Evolutionary conservation across 139 green algal species (phyloP).

Genomic region (Coccomyxa sp.): DNA sequence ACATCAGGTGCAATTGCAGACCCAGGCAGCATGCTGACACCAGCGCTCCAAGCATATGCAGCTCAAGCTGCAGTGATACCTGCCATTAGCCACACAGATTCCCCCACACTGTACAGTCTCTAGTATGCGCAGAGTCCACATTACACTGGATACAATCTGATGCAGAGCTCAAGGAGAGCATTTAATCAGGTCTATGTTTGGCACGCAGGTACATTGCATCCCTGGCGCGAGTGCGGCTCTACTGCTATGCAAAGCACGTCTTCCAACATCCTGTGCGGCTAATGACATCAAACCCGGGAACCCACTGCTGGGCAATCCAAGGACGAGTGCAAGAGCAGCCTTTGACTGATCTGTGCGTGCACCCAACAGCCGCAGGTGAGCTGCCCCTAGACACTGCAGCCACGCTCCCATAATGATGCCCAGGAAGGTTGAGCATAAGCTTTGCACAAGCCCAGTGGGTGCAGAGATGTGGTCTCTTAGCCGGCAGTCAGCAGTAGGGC

Average conservation of each 20-base stretch:
- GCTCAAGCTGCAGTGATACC: neutral
- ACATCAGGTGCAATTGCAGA: no score
- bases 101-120: no score
- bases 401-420: no score
- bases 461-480: no score
- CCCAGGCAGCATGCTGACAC: neutral
- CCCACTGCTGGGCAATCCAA: constrained; percentile 88
- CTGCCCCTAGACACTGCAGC: no score
- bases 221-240: constrained; percentile 81
- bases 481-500: no score
- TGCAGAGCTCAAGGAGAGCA: no score
- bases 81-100: neutral
- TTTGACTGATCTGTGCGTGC: constrained; percentile 99
- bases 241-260: constrained; percentile 98
- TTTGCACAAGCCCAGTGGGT: no score
- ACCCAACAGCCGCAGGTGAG: constrained; percentile 53
- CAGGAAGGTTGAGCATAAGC: no score
- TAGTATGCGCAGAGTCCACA: no score
- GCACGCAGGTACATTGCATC: constrained; percentile 73
- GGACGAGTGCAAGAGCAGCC: constrained; percentile 95
- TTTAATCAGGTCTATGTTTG: neutral
- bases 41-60: neutral
- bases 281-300: constrained; percentile 99
- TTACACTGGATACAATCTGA: no score
- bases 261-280: no score